phyloP scores from a whole-genome alignment of 2,329 filamentous ascomycete genomes.

The Penicillium sp. region DNA sequence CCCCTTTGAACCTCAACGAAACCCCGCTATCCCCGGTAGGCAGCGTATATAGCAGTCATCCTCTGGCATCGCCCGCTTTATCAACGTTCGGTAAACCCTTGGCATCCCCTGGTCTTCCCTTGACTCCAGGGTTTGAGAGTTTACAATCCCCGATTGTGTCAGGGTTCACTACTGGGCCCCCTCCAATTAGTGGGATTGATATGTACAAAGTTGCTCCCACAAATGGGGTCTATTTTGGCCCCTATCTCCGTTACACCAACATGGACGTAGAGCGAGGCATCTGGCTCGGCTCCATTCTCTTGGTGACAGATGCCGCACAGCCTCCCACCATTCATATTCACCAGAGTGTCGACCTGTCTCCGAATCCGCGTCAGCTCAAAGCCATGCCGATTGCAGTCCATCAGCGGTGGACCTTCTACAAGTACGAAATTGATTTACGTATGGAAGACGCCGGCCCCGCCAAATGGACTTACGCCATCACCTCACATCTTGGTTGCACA shows the following conservation, averaged over 20 bases:
- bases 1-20: constrained; percentile 73
- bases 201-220: constrained; percentile 89
- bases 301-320: constrained; percentile 82
- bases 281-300: constrained; percentile 91
- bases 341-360: constrained; percentile 77
- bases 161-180: constrained; percentile 81
- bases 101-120: constrained; percentile 70
- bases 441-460: constrained; percentile 73
- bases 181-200: constrained; percentile 77
- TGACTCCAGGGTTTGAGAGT: constrained; percentile 76
- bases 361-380: constrained; percentile 79
- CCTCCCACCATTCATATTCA: constrained; percentile 95
- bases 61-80: constrained; percentile 60
- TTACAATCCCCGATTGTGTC: constrained; percentile 64
- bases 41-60: constrained; percentile 63
- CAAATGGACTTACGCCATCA: constrained; percentile 97
- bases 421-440: constrained; percentile 78
- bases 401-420: constrained; percentile 90
- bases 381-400: constrained; percentile 76
- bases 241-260: constrained; percentile 89
- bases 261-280: constrained; percentile 88
- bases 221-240: constrained; percentile 96
- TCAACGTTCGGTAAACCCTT: constrained; percentile 50
- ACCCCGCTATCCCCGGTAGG: constrained; percentile 73
- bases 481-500: constrained; percentile 93